Evolutionary conservation across 805 yeast species (phyloP), one percentile per base, ranked within the genome.

Genomic region (Starmerella stigmatis): DNA sequence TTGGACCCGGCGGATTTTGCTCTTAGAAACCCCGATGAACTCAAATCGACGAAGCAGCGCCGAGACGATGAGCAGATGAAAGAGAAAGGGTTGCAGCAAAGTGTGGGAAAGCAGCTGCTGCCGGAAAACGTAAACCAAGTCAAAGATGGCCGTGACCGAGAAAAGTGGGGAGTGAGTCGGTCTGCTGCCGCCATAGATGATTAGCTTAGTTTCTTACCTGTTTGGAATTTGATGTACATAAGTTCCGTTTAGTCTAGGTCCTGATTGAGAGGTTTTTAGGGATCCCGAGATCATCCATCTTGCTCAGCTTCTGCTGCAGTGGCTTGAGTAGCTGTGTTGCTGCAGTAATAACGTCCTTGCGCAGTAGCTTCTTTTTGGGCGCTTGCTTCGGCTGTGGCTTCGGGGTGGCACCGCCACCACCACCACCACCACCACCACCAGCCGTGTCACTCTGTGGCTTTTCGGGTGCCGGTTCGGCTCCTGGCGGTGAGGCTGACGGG

Each of bases 131-230:
- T 64, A 32, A 52, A 50, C 20, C 58, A 62, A 23, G 29, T 62
- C n/a, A 64, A 65, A 33, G 70, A 66, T 43, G 70, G 70, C 31
- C 50, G 70, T 3, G 68, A 64, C 26, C 45, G 69, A 9, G 69
- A 62, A 37, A 66, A 67, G 37, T 66, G 71, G 71, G 70, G 70
- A 5, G 66, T 65, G 2, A 57, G 61, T 10, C 48, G 58, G 8
- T 64, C 69, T 7, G 70, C 69, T 3, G 71, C 71, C 5, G 67
- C 68, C 0, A 49, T 64, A 1, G 68, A 64, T 39, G 58, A 60
- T 37, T 52, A 26, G 10, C n/a, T n/a, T n/a, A n/a, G n/a, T n/a
- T n/a, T n/a, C n/a, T n/a, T n/a, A n/a, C n/a, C n/a, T n/a, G n/a
- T n/a, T n/a, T 25, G 9, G 16, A 9, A 11, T 13, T n/a, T n/a